Conservation (phyloP, 768 basidiomycete species). For the Kwoniella bestiolae region DNA sequence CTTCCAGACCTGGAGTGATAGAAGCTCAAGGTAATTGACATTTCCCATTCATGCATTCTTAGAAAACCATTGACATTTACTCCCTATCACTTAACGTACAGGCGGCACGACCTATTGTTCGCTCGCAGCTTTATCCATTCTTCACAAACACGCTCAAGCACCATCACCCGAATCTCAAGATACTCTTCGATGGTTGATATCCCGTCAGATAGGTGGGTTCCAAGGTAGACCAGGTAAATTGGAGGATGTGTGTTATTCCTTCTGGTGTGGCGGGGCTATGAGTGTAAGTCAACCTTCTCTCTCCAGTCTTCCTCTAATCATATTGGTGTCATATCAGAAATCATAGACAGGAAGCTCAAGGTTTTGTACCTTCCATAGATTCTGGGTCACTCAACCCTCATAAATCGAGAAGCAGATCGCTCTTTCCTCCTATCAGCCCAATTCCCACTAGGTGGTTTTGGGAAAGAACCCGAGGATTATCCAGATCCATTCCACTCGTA, state of each 20-base stretch:
- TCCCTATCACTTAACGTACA: slow-evolving; percentile 51
- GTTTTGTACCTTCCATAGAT: slow-evolving; percentile 63
- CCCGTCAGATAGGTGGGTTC: slow-evolving; percentile 84
- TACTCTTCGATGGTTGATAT: slow-evolving; percentile 76
- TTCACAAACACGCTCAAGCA: slow-evolving; percentile 52
- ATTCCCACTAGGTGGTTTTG: slow-evolving; percentile 85
- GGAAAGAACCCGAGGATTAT: slow-evolving; percentile 76
- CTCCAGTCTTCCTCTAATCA: too few relatives aligned
- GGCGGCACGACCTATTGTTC: slow-evolving; percentile 95
- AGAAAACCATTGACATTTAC: background rate
- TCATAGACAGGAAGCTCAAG: too few relatives aligned
- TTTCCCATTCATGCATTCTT: background rate
- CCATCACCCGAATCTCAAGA: slow-evolving; percentile 36
- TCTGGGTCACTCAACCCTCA: slow-evolving; percentile 65
- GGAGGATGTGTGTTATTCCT: slow-evolving; percentile 93
- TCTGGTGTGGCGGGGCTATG: slow-evolving; percentile 87
- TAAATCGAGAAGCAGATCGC: slow-evolving; percentile 66
- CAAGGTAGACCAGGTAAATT: slow-evolving; percentile 84
- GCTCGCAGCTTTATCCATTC: slow-evolving; percentile 73
- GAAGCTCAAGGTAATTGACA: slow-evolving; percentile 76
- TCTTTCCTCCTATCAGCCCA: slow-evolving; percentile 76
- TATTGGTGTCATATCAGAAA: too few relatives aligned
- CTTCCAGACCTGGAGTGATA: slow-evolving; percentile 70
- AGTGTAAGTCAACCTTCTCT: slow-evolving; percentile 66
- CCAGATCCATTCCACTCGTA: slow-evolving; percentile 99